Evolutionary conservation across 805 yeast genomes (phyloP), one percentile per base, ranked within the genome.

Genomic region (Saccharomycopsis sp.): DNA sequence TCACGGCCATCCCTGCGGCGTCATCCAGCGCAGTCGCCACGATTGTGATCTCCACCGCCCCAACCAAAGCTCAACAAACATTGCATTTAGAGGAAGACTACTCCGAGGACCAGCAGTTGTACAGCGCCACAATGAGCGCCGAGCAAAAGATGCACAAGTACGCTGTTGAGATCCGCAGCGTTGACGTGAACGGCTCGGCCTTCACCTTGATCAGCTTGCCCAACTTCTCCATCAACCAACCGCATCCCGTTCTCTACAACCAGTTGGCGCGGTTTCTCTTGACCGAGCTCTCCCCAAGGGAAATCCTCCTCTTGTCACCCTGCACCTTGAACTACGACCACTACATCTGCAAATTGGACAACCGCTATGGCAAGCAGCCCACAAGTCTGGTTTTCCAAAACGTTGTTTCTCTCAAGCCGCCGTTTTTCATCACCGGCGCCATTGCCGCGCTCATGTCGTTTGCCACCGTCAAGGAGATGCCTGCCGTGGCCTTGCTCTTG

Each of bases 401-500:
- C 9, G 45, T 54, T 23, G 43, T 52, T 1, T 23, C 50, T 7
- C 56, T 79, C 40, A 59, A 54, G 16, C 83, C 85, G 1, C 86
- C 85, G 0, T 80, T 73, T 54, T 70, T 71, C 39, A 57, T 78
- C 20, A 72, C 81, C 1, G 83, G 82, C 0, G 65, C 73, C 18
- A 50, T 68, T 6, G 83, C 75, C n/a, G 62, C 71, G 1, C 46
- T 64, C 4, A 53, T 56, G 15, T 64, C 66, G 43, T 54, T 46
- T 2, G 35, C 48, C 2, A 21, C 43, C 3, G 10, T 37, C 9
- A 19, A 22, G 15, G 13, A 20, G 6, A 34, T 44, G 7, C 12
- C 21, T 5, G 18, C 39, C 26, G 32, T 41, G 5, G 31, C 53
- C 34, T 51, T 68, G 34, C 59, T 59, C 3, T 57, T 72, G 34